Conservation (phyloP, 2,329 filamentous ascomycete species). For the Ramularia endophylla region DNA sequence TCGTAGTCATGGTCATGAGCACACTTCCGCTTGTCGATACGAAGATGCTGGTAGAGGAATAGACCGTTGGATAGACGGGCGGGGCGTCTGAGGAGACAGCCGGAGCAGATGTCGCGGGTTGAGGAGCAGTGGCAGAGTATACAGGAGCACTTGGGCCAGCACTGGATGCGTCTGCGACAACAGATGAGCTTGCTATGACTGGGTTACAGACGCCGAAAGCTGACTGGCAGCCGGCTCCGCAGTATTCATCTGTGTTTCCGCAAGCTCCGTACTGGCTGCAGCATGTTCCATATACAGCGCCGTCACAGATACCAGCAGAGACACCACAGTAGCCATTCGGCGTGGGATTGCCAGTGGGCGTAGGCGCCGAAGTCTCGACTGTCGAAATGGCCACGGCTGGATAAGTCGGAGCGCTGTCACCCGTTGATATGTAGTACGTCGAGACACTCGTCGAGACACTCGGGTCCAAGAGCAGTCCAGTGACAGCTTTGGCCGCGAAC, state of each 20-base stretch:
- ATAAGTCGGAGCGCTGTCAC: too few relatives aligned
- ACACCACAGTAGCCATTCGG: conserved; percentile 13
- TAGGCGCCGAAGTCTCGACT: conserved; percentile 2
- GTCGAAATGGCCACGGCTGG: too few relatives aligned
- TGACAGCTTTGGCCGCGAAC: conserved; percentile 20
- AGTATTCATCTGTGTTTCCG: conserved; percentile 10
- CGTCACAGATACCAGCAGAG: conserved; percentile 4
- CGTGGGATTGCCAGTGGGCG: background rate
- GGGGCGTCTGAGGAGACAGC: too few relatives aligned
- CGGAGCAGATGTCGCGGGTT: background rate
- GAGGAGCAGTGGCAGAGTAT: background rate
- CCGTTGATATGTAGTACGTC: conserved; percentile 7
- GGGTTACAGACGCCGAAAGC: conserved; percentile 7
- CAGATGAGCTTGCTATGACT: background rate
- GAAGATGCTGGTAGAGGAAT: background rate
- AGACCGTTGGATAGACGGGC: too few relatives aligned
- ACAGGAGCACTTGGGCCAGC: background rate
- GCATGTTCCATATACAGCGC: conserved; percentile 11
- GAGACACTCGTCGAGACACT: conserved; percentile 5
- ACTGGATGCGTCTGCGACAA: background rate
- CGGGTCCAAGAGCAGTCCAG: conserved; percentile 12
- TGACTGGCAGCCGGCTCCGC: conserved; percentile 11
- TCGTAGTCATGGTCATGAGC: background rate
- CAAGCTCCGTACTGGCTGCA: conserved; percentile 14
- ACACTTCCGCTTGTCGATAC: background rate